Percentiles rank a stretch among this genome's conserved stretches.
Evolutionary conservation across 345 rosid species (phyloP).

Genomic region (Moringa oleifera): DNA sequence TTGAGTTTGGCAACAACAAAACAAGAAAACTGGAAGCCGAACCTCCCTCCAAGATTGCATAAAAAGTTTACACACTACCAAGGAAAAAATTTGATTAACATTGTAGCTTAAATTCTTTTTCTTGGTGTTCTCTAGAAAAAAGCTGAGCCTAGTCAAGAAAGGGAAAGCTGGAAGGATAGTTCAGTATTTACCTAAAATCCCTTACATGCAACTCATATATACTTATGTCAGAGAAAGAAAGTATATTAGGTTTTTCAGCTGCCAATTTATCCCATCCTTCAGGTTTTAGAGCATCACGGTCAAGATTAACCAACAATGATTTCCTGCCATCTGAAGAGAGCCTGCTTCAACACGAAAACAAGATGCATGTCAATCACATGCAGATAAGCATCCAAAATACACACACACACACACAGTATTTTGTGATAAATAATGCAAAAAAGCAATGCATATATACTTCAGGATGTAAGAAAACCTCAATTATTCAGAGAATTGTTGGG

Average conservation of each 20-base stretch:
- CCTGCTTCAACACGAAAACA: slow-evolving; percentile 43
- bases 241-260: slow-evolving; percentile 53
- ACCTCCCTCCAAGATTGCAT: background rate
- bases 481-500: slow-evolving; percentile 21
- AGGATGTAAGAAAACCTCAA: slow-evolving; percentile 9
- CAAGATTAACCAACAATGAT: slow-evolving; percentile 67
- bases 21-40: background rate
- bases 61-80: no score
- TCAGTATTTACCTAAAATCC: slow-evolving; percentile 73
- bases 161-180: slow-evolving; percentile 2
- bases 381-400: no score
- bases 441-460: slow-evolving; percentile 4
- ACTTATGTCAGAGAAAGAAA: slow-evolving; percentile 68
- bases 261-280: slow-evolving; percentile 78
- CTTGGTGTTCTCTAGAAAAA: background rate
- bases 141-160: slow-evolving; percentile 12
- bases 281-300: slow-evolving; percentile 58
- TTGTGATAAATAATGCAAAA: no score
- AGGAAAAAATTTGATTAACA: background rate
- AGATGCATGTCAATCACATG: slow-evolving; percentile 11
- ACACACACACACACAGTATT: no score
- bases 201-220: slow-evolving; percentile 91
- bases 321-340: slow-evolving; percentile 80
- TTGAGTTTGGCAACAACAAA: background rate
- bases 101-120: background rate